These are phyloP conservation scores for Tulasnella sp. DNA, from an alignment of 768 basidiomycete species.

Conservation along the genomic window DNA sequence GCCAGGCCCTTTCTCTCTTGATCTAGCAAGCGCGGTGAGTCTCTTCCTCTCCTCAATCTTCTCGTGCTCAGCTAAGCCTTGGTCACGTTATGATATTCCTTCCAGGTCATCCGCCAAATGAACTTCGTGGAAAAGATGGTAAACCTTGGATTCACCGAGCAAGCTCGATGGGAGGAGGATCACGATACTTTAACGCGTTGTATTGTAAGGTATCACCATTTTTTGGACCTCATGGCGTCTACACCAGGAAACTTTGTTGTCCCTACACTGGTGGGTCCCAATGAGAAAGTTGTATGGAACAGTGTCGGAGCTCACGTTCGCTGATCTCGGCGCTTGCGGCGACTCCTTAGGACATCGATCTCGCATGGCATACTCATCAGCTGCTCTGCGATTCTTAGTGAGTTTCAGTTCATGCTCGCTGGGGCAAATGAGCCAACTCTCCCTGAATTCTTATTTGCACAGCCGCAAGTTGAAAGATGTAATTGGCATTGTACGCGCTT, in stretches of 20 bases:
- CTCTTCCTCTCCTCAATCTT: background rate
- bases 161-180: background rate
- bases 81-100: background rate
- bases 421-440: too few relatives aligned
- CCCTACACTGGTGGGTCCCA: constrained; percentile 33
- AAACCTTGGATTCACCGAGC: constrained; percentile 31
- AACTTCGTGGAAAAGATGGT: constrained; percentile 36
- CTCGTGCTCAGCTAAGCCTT: too few relatives aligned
- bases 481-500: background rate
- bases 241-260: constrained; percentile 36
- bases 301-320: background rate
- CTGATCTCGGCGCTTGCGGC: too few relatives aligned
- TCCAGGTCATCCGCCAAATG: constrained; percentile 34
- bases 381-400: constrained; percentile 42
- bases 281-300: background rate
- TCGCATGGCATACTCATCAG: constrained; percentile 42
- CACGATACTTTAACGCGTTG: constrained; percentile 27
- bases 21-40: constrained; percentile 34
- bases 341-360: too few relatives aligned
- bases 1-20: constrained; percentile 49
- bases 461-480: background rate
- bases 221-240: constrained; percentile 35
- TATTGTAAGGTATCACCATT: constrained; percentile 37
- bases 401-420: constrained; percentile 33
- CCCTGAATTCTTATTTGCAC: too few relatives aligned